Percentiles rank a stretch among this genome's conserved stretches.
Conservation (phyloP, 768 basidiomycete species). For the Auricularia sp. region DNA sequence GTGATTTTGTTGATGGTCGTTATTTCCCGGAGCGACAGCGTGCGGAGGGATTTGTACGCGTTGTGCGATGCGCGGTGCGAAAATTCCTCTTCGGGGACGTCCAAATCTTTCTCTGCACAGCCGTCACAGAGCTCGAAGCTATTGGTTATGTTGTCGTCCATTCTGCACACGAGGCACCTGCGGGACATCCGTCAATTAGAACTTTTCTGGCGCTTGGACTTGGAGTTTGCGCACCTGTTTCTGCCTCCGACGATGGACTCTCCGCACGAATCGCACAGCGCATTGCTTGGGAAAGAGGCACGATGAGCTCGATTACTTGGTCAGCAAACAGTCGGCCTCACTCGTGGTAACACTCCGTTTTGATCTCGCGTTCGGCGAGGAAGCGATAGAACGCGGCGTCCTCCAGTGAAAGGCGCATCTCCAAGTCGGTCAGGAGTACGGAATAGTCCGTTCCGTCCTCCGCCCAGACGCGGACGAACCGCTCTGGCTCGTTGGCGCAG, state of each 20-base stretch:
- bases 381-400: neutral
- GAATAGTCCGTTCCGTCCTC: neutral
- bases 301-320: too few species aligned
- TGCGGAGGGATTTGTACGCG: neutral
- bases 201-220: neutral
- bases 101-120: neutral
- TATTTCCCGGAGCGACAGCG: neutral
- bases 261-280: too few species aligned
- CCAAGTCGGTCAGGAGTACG: neutral
- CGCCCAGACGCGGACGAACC: neutral
- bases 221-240: neutral
- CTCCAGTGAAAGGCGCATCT: neutral
- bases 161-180: neutral
- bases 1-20: neutral
- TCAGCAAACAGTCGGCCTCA: neutral
- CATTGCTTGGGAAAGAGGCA: too few species aligned
- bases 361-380: neutral
- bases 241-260: too few species aligned
- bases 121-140: neutral
- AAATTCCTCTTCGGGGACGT: neutral
- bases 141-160: neutral
- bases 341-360: neutral
- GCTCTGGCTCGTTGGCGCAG: neutral
- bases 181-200: neutral
- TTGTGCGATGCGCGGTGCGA: neutral